Evolutionary conservation across 148 eudicot species (phyloP), one percentile per base, ranked within the genome.

Genomic region (Diospyros kaki): DNA sequence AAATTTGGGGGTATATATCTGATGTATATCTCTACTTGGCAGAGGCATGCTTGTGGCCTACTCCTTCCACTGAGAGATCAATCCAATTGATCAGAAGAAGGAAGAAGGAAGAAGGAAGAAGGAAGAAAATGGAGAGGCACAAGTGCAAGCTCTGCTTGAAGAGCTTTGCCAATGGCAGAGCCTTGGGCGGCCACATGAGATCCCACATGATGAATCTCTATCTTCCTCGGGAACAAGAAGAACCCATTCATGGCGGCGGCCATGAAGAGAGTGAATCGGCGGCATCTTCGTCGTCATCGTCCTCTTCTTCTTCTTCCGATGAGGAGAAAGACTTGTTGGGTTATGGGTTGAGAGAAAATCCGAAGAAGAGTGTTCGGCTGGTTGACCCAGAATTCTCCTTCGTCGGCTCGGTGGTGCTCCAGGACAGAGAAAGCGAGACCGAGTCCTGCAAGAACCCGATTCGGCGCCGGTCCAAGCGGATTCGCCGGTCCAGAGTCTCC

Each of bases 111-210:
- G 72, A 64, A 41, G 48, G 12, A 52, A 9, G 42, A n/a, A 65
- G 2, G 14, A 13, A 67, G 9, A 28, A 40, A 6, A 91, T 89
- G 89, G 90, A 89, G 86, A 87, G 66, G 4, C 87, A 87, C 44
- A 87, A 75, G 65, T 90, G 98, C 75, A 91, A 89, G 69, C 86
- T 89, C 54, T 93, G 93, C 73, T 76, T 18, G 54, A 83, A 82
- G 44, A 86, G 68, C 74, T 93, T 90, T 42, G 52, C 76, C 1
- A 91, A 88, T 79, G 96, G 96, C 3, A 88, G 87, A 83, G 96
- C 96, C 55, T 76, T 93, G 18, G 98, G 98, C n/a, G 96, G 93
- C 4, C 98, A 93, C 69, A 93, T 93, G 98, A 91, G 91, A 81
- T 90, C 92, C 58, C 98, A 93, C 77, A 80, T 87, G 87, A 61